A percentile compares a stretch with the other conserved stretches of the same genome.
Evolutionary conservation across 2,329 filamentous ascomycete species (phyloP).

Genomic region (Dothistroma pini): DNA sequence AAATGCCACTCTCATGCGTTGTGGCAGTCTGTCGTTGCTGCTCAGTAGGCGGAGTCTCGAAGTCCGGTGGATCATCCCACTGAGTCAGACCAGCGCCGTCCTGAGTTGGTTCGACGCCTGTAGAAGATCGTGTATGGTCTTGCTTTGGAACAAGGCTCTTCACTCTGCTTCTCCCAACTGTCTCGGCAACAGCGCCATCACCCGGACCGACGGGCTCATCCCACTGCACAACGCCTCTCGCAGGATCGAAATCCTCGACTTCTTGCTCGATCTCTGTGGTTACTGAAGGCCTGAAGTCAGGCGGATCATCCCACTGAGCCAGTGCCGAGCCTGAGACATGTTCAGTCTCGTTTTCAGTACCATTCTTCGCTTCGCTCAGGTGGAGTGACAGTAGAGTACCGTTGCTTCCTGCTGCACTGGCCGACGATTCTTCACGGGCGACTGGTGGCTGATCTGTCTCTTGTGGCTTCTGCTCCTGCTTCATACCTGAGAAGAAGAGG

Average conservation of each 20-base stretch:
- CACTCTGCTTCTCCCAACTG: too few relatives aligned
- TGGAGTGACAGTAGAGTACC: not conserved
- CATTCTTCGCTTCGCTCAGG: not conserved
- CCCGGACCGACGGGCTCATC: not conserved
- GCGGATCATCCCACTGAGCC: conserved; percentile 4
- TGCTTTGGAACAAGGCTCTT: too few relatives aligned
- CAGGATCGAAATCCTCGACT: not conserved
- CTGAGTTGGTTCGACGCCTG: not conserved
- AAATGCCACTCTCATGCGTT: not conserved
- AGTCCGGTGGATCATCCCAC: not conserved
- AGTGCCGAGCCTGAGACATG: not conserved
- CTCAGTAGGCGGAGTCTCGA: not conserved
- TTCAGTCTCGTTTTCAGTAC: not conserved
- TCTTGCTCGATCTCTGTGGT: too few relatives aligned
- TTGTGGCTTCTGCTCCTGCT: not conserved
- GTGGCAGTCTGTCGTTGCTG: not conserved
- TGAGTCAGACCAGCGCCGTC: not conserved
- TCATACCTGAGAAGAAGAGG: not conserved
- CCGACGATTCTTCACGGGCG: not conserved
- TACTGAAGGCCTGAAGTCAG: not conserved
- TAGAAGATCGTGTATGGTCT: not conserved
- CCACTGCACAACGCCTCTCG: not conserved
- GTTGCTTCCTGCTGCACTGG: not conserved
- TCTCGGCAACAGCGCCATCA: too few relatives aligned
- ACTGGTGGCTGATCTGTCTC: not conserved